A percentile compares a stretch with the other conserved stretches of the same genome.
phyloP scores from a whole-genome alignment of 2,329 filamentous ascomycete genomes.

The Lojkania enalia region DNA sequence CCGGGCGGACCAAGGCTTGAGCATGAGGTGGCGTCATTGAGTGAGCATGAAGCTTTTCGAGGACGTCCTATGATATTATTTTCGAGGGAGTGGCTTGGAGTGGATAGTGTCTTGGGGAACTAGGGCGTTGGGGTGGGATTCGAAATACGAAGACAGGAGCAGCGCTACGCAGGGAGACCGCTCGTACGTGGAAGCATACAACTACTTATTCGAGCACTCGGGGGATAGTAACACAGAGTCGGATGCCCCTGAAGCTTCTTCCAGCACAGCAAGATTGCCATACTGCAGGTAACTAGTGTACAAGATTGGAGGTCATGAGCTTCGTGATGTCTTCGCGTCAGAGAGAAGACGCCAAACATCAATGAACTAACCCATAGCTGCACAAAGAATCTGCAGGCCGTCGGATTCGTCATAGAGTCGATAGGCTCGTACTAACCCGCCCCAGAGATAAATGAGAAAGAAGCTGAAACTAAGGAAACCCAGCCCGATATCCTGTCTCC shows the following conservation, averaged over 20 bases:
- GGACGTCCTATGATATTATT: too few relatives aligned
- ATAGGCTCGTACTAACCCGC: slow-evolving; percentile 29
- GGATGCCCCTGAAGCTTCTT: too few relatives aligned
- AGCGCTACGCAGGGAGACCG: slow-evolving; percentile 23
- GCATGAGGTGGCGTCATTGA: too few relatives aligned
- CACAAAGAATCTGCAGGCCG: slow-evolving; percentile 29
- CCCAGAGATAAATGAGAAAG: slow-evolving; percentile 7
- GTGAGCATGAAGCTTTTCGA: too few relatives aligned
- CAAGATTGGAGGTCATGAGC: slow-evolving; percentile 36
- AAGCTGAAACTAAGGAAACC: slow-evolving; percentile 31
- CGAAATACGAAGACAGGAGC: slow-evolving; percentile 25
- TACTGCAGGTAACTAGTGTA: slow-evolving; percentile 45
- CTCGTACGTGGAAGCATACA: too few relatives aligned
- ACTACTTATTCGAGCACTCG: too few relatives aligned
- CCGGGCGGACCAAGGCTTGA: too few relatives aligned
- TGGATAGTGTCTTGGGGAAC: too few relatives aligned
- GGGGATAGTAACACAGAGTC: too few relatives aligned
- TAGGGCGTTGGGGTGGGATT: slow-evolving; percentile 15
- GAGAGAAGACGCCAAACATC: slow-evolving; percentile 23
- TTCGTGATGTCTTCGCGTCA: slow-evolving; percentile 37
- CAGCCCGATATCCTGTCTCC: slow-evolving; percentile 25
- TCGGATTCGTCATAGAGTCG: slow-evolving; percentile 24
- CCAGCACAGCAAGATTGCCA: slow-evolving; percentile 30
- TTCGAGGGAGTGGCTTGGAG: too few relatives aligned
- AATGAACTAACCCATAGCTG: slow-evolving; percentile 20